Base-by-base conservation (phyloP, 495 filamentous ascomycete species). In the Penicillium herquei region DNA sequence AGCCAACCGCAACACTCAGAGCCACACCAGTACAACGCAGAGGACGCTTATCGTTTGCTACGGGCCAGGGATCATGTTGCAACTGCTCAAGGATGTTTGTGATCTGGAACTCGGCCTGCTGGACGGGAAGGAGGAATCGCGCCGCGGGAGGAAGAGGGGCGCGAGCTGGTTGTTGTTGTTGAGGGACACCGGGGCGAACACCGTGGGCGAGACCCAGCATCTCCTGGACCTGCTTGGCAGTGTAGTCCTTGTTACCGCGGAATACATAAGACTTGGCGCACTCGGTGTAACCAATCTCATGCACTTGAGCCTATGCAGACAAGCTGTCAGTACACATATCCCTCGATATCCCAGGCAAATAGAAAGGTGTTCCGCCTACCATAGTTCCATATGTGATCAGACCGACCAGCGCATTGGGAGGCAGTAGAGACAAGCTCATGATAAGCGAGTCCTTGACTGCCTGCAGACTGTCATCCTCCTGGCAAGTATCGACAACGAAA, bases 241-340 rank as follows among this genome's bases (percentile, higher is more conserved):
- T 80, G 71, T 99, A 99, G 62, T 99, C 95, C 77, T 98, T 99
- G 80, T 85, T 96, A 43, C 95, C 95, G 26, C 95, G 84, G 80
- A 99, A 99, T 16, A 99, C 95, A 65, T 97, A 99, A n/a, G 95
- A 96, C 75, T 99, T 99, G 56, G 94, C 90, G 66, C 95, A 98
- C 70, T 97, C 94, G 34, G 88, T 92, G 69, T 99, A 99, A 52
- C 95, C 95, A 64, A 99, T 87, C 76, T 99, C 95, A 66, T 99
- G 95, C 21, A 99, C 90, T 84, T 98, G 92, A 39, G 92, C 81
- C 90, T 94, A 59, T 37, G 58, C 41, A 13, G 41, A 31, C n/a
- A 13, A 14, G 21, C 21, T 26, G 35, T 65, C 50, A 56, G 51
- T 59, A 82, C 37, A 48, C 50, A 58, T 16, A n/a, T 8, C 13